phyloP scores from a whole-genome alignment of 441 rosid genomes.

The Viola pubescens region DNA sequence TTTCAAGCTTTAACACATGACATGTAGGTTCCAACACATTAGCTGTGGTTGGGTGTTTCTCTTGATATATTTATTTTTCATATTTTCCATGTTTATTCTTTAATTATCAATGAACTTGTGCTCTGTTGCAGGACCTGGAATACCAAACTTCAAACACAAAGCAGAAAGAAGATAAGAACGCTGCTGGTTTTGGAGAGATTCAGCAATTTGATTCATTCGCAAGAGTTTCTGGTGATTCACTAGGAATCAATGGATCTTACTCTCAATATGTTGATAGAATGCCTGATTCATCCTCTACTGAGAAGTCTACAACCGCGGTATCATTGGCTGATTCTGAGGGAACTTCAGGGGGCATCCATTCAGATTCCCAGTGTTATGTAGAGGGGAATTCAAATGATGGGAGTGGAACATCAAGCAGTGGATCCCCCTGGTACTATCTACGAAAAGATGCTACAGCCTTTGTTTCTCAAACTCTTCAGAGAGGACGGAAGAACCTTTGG shows the following conservation, averaged over 20 bases:
- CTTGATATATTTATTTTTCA: not conserved
- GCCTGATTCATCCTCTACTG: constrained; percentile 28
- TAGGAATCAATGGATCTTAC: constrained; percentile 28
- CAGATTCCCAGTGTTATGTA: constrained; percentile 28
- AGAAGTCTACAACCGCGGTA: constrained; percentile 25
- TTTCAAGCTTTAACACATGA: too few relatives aligned
- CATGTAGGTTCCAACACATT: too few relatives aligned
- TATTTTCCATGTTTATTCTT: constrained; percentile 10
- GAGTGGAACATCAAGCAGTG: constrained; percentile 53
- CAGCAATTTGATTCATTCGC: constrained; percentile 34
- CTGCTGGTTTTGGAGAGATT: constrained; percentile 29
- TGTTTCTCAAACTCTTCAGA: constrained; percentile 84
- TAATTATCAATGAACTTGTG: constrained; percentile 1
- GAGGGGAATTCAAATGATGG: constrained; percentile 45
- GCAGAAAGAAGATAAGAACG: constrained; percentile 36
- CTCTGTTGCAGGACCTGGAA: constrained; percentile 28
- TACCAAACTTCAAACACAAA: constrained; percentile 29
- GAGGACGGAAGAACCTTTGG: constrained; percentile 97
- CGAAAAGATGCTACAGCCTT: constrained; percentile 82
- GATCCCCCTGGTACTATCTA: constrained; percentile 88
- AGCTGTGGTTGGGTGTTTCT: not conserved
- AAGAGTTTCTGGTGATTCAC: constrained; percentile 31
- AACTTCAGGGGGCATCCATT: constrained; percentile 22
- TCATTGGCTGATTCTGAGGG: constrained; percentile 26
- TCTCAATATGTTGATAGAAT: constrained; percentile 31